Evolutionary conservation across 108 stramenopile species (phyloP).

Genomic region (Nitzschia palea): DNA sequence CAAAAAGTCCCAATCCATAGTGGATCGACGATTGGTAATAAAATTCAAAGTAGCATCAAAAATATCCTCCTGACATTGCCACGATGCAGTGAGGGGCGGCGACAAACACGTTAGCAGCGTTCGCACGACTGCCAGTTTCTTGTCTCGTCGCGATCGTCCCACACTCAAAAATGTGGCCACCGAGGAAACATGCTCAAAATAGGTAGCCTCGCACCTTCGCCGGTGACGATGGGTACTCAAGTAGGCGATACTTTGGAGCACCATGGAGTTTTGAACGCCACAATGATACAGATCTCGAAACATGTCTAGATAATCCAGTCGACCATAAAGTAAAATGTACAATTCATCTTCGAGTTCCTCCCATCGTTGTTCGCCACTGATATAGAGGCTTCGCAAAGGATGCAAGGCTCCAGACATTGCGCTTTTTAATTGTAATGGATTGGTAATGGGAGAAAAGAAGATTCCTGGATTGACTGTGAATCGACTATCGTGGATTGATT

Average conservation of each 20-base stretch:
- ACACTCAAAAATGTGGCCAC: constrained; percentile 13
- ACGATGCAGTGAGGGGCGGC: background rate
- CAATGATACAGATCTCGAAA: background rate
- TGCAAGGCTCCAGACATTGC: background rate
- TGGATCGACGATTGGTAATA: background rate
- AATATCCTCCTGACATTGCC: constrained; percentile 6
- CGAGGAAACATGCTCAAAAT: constrained; percentile 14
- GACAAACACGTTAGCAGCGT: constrained; percentile 15
- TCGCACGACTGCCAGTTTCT: constrained; percentile 13
- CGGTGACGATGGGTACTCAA: constrained; percentile 6
- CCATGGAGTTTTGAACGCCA: background rate
- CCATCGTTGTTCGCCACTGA: constrained; percentile 1
- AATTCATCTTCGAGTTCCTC: constrained; percentile 27
- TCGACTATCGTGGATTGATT: too few relatives aligned
- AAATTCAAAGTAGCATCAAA: constrained; percentile 10
- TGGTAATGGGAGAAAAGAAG: too few relatives aligned
- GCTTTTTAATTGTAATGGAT: too few relatives aligned
- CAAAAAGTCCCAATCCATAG: constrained; percentile 1
- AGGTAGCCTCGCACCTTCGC: background rate
- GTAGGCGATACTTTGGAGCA: constrained; percentile 13
- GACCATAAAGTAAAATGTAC: constrained; percentile 21
- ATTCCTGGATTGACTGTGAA: too few relatives aligned
- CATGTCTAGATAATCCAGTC: background rate
- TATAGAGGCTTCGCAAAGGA: background rate
- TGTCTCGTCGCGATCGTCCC: background rate